phyloP scores from a whole-genome alignment of 257 asterid species.

The Nicotiana otophora region DNA sequence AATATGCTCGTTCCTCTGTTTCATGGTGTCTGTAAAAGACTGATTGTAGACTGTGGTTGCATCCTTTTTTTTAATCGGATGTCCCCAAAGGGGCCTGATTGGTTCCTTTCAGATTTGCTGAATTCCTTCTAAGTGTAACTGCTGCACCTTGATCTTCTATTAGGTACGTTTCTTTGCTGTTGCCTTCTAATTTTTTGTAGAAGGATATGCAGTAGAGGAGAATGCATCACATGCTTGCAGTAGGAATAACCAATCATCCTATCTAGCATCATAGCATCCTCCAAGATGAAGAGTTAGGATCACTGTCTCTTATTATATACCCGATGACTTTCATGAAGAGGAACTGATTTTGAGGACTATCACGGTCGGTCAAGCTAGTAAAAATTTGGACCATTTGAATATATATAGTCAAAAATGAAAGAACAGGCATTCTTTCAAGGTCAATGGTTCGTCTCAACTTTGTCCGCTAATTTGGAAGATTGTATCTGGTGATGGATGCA shows the following conservation, averaged over 20 bases:
- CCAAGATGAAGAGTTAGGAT: conserved; percentile 13
- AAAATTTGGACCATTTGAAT: neutral
- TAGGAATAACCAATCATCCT: neutral
- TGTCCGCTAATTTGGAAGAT: neutral
- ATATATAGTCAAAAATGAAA: neutral
- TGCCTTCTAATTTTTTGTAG: neutral
- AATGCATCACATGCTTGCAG: neutral
- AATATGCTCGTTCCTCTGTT: neutral
- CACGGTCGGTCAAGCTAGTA: neutral
- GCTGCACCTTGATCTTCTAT: neutral
- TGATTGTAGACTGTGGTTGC: neutral
- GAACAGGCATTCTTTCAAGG: neutral
- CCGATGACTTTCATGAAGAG: neutral
- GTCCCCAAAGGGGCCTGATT: neutral
- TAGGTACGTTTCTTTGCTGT: neutral
- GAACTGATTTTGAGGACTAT: neutral
- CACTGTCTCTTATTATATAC: neutral
- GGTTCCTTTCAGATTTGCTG: neutral
- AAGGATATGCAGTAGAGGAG: neutral
- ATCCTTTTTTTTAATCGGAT: too few species aligned
- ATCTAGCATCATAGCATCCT: neutral
- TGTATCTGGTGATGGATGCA: neutral
- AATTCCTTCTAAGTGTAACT: neutral
- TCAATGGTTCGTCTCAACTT: neutral
- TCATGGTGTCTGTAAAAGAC: neutral